phyloP scores from a whole-genome alignment of 139 green algal genomes.

The Chlorokybus atmophyticus region DNA sequence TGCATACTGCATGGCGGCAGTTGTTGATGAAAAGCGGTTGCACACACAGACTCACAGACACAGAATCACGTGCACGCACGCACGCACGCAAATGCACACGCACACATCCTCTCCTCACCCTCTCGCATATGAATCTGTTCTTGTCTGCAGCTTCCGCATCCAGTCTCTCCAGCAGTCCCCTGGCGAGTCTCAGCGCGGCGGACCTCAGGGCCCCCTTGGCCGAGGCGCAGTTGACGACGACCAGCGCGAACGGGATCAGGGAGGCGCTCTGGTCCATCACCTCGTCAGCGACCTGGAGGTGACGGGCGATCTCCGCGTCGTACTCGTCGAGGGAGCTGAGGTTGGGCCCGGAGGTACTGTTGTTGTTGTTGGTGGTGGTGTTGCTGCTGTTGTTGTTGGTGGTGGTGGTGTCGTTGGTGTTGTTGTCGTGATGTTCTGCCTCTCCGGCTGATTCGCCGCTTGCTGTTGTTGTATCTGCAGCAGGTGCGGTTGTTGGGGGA shows the following conservation, averaged over 20 bases:
- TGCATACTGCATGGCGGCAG: too few species aligned
- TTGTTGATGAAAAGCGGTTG: too few species aligned
- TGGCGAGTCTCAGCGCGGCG: constrained; percentile 7
- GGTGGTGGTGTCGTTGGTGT: constrained; percentile 8
- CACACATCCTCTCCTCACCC: too few species aligned
- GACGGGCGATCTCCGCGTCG: constrained; percentile 28
- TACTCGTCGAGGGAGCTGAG: constrained; percentile 49
- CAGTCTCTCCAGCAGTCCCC: constrained; percentile 30
- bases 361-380: constrained; percentile 5
- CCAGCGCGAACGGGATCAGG: constrained; percentile 8
- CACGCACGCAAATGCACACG: too few species aligned
- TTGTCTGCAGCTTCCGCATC: constrained; percentile 23
- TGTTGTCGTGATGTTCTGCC: too few species aligned
- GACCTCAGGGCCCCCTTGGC: constrained; percentile 32
- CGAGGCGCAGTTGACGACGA: constrained; percentile 16
- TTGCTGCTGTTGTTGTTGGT: constrained; percentile 25
- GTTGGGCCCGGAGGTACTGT: too few species aligned
- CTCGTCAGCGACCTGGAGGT: not conserved
- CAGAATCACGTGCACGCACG: too few species aligned
- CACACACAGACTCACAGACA: too few species aligned
- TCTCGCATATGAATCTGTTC: too few species aligned
- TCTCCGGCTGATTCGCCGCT: too few species aligned
- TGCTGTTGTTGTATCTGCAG: too few species aligned
- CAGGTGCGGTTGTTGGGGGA: too few species aligned
- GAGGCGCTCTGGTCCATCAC: not conserved